Conservation (phyloP, 2,329 filamentous ascomycete genomes). For the Ophiostoma tasmaniense region DNA sequence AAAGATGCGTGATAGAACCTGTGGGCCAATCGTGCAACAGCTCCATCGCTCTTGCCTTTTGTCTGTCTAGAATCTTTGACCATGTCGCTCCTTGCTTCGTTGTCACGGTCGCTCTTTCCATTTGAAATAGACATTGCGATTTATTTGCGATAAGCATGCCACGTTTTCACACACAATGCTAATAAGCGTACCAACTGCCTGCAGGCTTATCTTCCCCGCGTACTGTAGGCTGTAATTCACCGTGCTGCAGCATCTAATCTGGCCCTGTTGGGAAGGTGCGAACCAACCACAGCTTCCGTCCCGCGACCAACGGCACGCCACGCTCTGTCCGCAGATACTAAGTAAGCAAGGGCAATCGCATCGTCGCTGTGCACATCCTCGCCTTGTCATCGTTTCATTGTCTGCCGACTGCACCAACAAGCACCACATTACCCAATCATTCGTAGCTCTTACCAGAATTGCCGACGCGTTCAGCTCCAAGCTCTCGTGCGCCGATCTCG, state of each 20-base stretch:
- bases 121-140: background rate
- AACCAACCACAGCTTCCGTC: background rate
- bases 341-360: too few relatives aligned
- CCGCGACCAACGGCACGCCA: background rate
- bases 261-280: constrained; percentile 1
- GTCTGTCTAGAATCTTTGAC: background rate
- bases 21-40: background rate
- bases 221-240: background rate
- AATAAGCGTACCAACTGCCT: background rate
- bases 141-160: background rate
- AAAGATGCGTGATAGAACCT: background rate
- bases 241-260: background rate
- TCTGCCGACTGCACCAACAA: background rate
- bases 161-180: background rate
- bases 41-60: constrained; percentile 2
- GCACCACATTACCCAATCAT: background rate
- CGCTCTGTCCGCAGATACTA: background rate
- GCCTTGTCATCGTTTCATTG: background rate
- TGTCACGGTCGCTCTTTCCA: constrained; percentile 1
- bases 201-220: background rate
- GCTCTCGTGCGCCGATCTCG: constrained; percentile 1
- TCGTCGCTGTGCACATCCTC: background rate
- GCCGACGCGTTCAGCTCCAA: background rate
- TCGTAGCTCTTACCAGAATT: background rate
- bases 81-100: background rate